phyloP scores from a whole-genome alignment of 352 stramenopile genomes.

The Chrysophaeum taylorii region DNA sequence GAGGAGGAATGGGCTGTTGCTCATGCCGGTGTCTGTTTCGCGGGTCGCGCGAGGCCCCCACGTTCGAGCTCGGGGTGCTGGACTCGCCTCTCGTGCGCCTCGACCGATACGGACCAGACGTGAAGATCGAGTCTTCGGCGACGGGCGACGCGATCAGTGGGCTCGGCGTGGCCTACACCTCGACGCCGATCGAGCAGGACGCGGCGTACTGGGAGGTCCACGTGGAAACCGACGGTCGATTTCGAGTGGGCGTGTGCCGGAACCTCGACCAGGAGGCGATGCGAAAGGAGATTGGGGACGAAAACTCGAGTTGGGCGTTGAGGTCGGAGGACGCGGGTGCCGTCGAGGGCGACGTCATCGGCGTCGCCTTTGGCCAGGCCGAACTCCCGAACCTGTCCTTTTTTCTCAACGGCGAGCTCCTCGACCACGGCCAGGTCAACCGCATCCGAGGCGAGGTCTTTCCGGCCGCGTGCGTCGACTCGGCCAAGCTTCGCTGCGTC shows the following conservation, averaged over 20 bases:
- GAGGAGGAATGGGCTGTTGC: too few species aligned
- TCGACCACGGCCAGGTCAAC: neutral
- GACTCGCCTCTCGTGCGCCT: too few species aligned
- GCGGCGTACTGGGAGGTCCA: constrained; percentile 4
- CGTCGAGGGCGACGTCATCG: constrained; percentile 6
- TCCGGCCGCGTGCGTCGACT: neutral
- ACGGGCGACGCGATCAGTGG: too few species aligned
- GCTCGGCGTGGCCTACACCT: neutral
- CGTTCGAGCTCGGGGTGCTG: too few species aligned
- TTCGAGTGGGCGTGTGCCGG: neutral
- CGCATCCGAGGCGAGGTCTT: constrained; percentile 1
- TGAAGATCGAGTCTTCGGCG: too few species aligned
- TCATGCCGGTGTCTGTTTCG: too few species aligned
- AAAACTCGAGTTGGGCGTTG: neutral
- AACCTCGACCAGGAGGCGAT: neutral
- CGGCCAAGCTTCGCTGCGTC: neutral
- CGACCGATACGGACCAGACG: too few species aligned
- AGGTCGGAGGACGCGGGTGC: neutral
- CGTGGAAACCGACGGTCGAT: neutral
- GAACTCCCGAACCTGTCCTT: constrained; percentile 5
- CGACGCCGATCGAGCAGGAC: constrained; percentile 3
- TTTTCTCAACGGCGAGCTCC: neutral
- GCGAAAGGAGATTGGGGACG: neutral
- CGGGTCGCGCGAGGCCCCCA: too few species aligned
- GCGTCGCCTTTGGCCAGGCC: constrained; percentile 3